Evolutionary conservation across 2,329 filamentous ascomycete genomes (phyloP).

Genomic region (Tolypocladium endophyticum): DNA sequence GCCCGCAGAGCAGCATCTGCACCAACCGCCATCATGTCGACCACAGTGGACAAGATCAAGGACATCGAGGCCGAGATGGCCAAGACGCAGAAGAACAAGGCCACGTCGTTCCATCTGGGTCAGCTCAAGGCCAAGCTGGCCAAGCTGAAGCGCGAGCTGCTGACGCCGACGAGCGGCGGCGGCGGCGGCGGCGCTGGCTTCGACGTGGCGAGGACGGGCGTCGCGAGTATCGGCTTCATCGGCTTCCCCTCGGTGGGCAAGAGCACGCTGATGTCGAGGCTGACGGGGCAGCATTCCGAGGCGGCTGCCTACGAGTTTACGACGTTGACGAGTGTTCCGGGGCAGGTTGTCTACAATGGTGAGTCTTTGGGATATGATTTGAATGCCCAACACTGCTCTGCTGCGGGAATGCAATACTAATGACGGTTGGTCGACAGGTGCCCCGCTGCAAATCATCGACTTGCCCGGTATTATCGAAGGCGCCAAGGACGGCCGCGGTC

Average conservation of each 20-base stretch:
- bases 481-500: slow-evolving; percentile 94
- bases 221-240: slow-evolving; percentile 94
- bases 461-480: slow-evolving; percentile 97
- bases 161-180: slow-evolving; percentile 75
- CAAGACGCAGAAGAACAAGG: slow-evolving; percentile 95
- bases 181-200: slow-evolving; percentile 83
- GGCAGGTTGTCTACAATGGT: slow-evolving; percentile 91
- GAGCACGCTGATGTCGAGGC: slow-evolving; percentile 88
- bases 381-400: not conserved
- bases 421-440: slow-evolving; percentile 35
- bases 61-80: slow-evolving; percentile 97
- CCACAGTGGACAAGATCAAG: slow-evolving; percentile 98
- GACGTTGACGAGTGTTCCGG: slow-evolving; percentile 91
- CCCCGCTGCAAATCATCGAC: slow-evolving; percentile 96
- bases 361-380: slow-evolving; percentile 10
- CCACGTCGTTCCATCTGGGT: slow-evolving; percentile 84
- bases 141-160: slow-evolving; percentile 90
- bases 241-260: slow-evolving; percentile 98
- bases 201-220: slow-evolving; percentile 94
- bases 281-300: slow-evolving; percentile 96
- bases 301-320: slow-evolving; percentile 98
- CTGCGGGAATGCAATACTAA: slow-evolving; percentile 1
- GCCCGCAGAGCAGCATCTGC: not conserved
- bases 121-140: slow-evolving; percentile 97
- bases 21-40: slow-evolving; percentile 66